These are phyloP conservation scores for Phenoliferia sp. DNA, from an alignment of 1,284 basidiomycete species.

Conservation along the genomic window DNA sequence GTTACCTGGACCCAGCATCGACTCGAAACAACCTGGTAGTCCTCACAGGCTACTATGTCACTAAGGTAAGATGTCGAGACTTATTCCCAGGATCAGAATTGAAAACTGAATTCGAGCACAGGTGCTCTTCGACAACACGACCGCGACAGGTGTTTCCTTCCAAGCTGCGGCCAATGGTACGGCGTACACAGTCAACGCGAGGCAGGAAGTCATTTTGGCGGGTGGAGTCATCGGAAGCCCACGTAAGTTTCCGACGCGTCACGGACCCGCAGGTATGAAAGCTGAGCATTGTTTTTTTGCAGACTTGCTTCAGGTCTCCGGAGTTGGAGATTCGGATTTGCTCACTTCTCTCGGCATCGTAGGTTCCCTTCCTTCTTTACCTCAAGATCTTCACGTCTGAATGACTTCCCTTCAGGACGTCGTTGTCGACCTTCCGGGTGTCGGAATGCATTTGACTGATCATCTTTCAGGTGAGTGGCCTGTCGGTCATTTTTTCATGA, in stretches of 20 bases:
- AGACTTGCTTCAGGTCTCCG: slow-evolving; percentile 63
- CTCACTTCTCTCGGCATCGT: slow-evolving; percentile 55
- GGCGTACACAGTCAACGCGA: slow-evolving; percentile 50
- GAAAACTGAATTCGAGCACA: too few species aligned
- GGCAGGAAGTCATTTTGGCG: slow-evolving; percentile 57
- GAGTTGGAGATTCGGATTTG: slow-evolving; percentile 61
- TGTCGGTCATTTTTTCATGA: background rate
- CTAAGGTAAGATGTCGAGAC: slow-evolving; percentile 51
- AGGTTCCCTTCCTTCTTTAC: too few species aligned
- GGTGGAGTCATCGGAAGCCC: slow-evolving; percentile 49
- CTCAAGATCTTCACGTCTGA: too few species aligned
- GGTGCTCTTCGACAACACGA: slow-evolving; percentile 22
- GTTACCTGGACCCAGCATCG: slow-evolving; percentile 57
- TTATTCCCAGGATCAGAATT: too few species aligned
- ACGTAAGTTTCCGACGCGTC: slow-evolving; percentile 5
- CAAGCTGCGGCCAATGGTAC: slow-evolving; percentile 40
- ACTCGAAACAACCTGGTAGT: slow-evolving; percentile 59
- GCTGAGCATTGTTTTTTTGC: slow-evolving; percentile 42
- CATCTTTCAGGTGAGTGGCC: slow-evolving; percentile 13
- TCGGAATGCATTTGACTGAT: slow-evolving; percentile 53
- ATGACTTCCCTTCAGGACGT: too few species aligned
- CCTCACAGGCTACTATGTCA: slow-evolving; percentile 56
- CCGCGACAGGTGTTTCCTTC: slow-evolving; percentile 57
- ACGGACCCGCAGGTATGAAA: too few species aligned
- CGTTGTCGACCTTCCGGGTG: slow-evolving; percentile 50